Percentiles rank a stretch among this genome's conserved stretches.
phyloP scores from a whole-genome alignment of 495 filamentous ascomycete genomes.

The Parachaetomium inaequale region DNA sequence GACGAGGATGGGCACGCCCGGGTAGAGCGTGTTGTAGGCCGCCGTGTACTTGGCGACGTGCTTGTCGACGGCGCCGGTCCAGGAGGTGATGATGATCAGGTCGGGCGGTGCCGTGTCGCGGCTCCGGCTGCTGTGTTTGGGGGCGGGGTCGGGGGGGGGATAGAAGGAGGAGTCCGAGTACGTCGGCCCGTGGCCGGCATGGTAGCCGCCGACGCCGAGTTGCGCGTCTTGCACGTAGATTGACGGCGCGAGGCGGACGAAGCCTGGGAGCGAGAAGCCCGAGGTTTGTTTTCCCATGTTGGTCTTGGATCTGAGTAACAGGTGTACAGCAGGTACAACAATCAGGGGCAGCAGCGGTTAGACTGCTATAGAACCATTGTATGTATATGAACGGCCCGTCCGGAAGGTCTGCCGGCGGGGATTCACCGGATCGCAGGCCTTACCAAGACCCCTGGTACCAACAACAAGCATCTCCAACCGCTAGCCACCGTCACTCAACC shows the following conservation, averaged over 20 bases:
- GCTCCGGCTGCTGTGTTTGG: conserved; percentile 2
- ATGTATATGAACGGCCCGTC: neutral
- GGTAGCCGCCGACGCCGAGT: neutral
- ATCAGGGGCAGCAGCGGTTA: neutral
- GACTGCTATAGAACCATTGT: neutral
- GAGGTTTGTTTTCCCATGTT: conserved; percentile 4
- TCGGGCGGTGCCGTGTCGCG: conserved; percentile 17
- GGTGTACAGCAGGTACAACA: neutral
- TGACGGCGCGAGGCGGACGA: conserved; percentile 10
- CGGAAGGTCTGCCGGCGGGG: too few relatives aligned
- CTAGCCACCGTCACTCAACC: neutral
- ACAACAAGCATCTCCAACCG: neutral
- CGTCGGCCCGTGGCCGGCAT: neutral
- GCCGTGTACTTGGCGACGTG: conserved; percentile 45
- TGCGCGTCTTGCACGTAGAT: conserved; percentile 21
- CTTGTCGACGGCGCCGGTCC: conserved; percentile 40
- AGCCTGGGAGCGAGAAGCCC: conserved; percentile 17
- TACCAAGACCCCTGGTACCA: too few relatives aligned
- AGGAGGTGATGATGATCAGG: conserved; percentile 44
- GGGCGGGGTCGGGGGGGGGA: conserved; percentile 2
- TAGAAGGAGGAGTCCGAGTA: neutral
- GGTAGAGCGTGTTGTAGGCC: conserved; percentile 41
- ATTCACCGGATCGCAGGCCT: too few relatives aligned
- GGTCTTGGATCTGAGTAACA: neutral
- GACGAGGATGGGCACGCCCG: conserved; percentile 36